Evolutionary conservation across 2,329 filamentous ascomycete genomes (phyloP), one percentile per base, ranked within the genome.

Genomic region (Clonostachys rosea): DNA sequence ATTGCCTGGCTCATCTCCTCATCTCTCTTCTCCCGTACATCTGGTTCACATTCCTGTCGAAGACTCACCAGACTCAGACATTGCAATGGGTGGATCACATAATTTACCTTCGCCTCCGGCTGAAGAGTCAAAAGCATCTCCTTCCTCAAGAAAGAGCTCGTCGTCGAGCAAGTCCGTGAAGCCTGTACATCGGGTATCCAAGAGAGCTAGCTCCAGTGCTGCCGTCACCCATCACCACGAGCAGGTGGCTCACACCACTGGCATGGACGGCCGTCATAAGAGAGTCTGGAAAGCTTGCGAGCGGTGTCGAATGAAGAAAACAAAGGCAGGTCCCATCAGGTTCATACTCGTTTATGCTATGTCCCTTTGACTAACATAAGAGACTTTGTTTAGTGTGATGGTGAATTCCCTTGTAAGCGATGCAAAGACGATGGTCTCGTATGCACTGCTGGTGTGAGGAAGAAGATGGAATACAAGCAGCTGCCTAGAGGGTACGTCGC

Each of bases 381-480:
- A 39, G 10, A 14, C n/a, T 30, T 16, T 30, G 13, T 24, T 35
- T 17, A 83, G 79, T 84, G 81, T 58, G 80, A 84, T 53, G 81
- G 81, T 51, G 80, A 84, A 57, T 83, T 83, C 48, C 81, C 81
- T 10, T 85, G 81, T 62, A 84, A 84, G 65, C 69, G 81, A 56
- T 85, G 81, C 62, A 84, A 82, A 63, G 80, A 84, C 54, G 81
- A 85, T 51, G 79, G 79, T 14, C 68, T 83, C 8, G 78, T 84
- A 17, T 84, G 81, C 64, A 83, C 78, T 8, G 79, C 80, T 14
- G 81, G 81, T 8, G 76, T 79, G 13, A 69, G 81, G 51, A 84
- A 84, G 59, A 84, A 84, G 76, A 80, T 79, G n/a, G 81, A 84
- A 56, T 84, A 81, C 61, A 85, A 85, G 68, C 80, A 84, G 63